A percentile compares a stretch with the other conserved stretches of the same genome.
Conservation (phyloP, 164 flowering plant species). For the Amborella trichopoda region DNA sequence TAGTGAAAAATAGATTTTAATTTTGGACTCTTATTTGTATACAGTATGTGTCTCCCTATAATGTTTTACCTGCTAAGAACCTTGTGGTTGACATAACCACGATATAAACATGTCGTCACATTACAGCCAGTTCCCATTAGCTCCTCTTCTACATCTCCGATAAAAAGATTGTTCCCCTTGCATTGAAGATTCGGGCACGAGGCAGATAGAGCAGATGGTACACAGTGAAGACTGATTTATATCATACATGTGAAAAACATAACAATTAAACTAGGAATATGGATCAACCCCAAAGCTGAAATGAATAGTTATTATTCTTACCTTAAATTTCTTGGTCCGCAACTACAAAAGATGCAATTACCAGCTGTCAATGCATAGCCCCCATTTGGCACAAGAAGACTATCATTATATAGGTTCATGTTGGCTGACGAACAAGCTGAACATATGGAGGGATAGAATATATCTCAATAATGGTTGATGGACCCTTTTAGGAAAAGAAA, state of each 20-base stretch:
- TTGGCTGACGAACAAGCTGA: slow-evolving; percentile 25
- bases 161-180: slow-evolving; percentile 12
- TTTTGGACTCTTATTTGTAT: too few species aligned
- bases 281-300: not conserved
- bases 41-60: too few species aligned
- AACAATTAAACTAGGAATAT: not conserved
- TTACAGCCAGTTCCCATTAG: slow-evolving; percentile 11
- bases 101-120: slow-evolving; percentile 15
- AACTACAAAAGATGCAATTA: slow-evolving; percentile 18
- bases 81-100: slow-evolving; percentile 15
- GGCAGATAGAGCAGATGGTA: slow-evolving; percentile 3
- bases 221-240: slow-evolving; percentile 4
- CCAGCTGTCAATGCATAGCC: slow-evolving; percentile 21
- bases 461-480: too few species aligned
- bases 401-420: slow-evolving; percentile 16
- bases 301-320: slow-evolving; percentile 3
- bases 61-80: slow-evolving; percentile 13
- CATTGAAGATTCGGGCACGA: slow-evolving; percentile 20
- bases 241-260: not conserved
- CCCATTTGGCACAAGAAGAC: slow-evolving; percentile 19
- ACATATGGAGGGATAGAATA: too few species aligned
- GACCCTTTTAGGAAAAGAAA: too few species aligned
- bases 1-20: too few species aligned
- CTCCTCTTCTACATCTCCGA: slow-evolving; percentile 11
- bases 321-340: slow-evolving; percentile 16